Conservation (phyloP, 1,139 yeast species). For the Pneumocystis murina region DNA sequence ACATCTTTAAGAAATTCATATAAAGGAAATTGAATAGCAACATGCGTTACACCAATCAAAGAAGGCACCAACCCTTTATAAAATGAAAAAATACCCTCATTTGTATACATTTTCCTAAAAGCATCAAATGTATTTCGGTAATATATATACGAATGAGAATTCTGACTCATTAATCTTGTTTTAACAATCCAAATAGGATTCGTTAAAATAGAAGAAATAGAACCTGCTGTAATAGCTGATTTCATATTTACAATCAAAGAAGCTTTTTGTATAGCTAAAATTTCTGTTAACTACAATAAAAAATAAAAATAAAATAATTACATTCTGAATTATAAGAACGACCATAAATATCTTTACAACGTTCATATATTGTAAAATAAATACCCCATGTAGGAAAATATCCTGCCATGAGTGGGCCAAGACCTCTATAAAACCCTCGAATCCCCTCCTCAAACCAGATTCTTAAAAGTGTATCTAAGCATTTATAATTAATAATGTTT, state of each 20-base stretch:
- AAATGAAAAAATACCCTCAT: constrained; percentile 73
- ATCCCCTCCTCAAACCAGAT: constrained; percentile 50
- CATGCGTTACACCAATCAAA: constrained; percentile 76
- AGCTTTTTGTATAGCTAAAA: constrained; percentile 3
- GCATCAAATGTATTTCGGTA: constrained; percentile 78
- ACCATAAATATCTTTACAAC: constrained; percentile 36
- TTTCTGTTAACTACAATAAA: not conserved
- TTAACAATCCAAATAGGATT: constrained; percentile 97
- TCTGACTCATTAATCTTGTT: constrained; percentile 57
- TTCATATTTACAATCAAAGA: constrained; percentile 24
- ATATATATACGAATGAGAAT: constrained; percentile 20
- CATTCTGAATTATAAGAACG: not conserved
- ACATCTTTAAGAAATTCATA: constrained; percentile 61
- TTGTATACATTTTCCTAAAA: constrained; percentile 54
- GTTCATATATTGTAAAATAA: constrained; percentile 79
- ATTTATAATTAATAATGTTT: constrained; percentile 8
- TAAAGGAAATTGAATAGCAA: constrained; percentile 94
- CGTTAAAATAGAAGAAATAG: constrained; percentile 69
- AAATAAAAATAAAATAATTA: not conserved
- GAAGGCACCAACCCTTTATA: constrained; percentile 88
- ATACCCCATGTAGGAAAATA: constrained; percentile 97
- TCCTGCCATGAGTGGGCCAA: constrained; percentile 81
- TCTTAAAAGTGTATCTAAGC: constrained; percentile 40
- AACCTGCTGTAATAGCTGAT: constrained; percentile 83
- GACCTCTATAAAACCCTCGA: constrained; percentile 73